Evolutionary conservation across 2,329 filamentous ascomycete species (phyloP), one percentile per base, ranked within the genome.

Genomic region (Fusarium cyanostomum): DNA sequence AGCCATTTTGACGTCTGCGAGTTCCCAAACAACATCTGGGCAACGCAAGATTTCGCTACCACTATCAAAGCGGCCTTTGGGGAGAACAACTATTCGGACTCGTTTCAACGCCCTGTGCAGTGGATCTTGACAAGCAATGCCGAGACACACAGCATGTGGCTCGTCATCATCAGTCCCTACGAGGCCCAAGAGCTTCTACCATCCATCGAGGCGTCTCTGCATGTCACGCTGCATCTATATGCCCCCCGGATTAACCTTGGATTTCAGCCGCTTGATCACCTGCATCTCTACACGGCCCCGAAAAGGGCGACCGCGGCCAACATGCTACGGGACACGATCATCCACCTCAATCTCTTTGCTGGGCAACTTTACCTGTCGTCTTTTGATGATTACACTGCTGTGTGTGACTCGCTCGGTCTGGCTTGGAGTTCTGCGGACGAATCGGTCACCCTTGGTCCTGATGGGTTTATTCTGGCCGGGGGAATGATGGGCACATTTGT

Each of bases 291-390:
- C 46, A 49, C 39, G 0, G n/a, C 73, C 0, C 62, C 69, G 1
- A 26, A 38, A 10, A 35, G 33, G 2, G 2, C 18, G 3, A 8
- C 1, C 3, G 3, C 8, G 0, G 30, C 51, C 2, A 12, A 9
- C 0, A 12, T 44, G 59, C 74, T 4, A 63, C 75, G 6, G 35
- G 52, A 34, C 70, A 75, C 84, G 0, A 71, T 75, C 0, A 73
- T 78, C 0, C 78, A 85, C 53, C 78, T 92, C 0, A 89, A 89
- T 38, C 74, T 92, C 0, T 92, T 92, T 52, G 79, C 90, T 0
- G 90, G 89, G 0, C 87, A 90, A 52, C 78, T 92, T 0, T 92
- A 92, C 64, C 77, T 92, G 9, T 72, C 70, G 0, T 81, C 78
- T 0, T 84, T 80, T 38, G 56, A 75, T 0, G 82, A 90, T 50